Percentiles rank a stretch among this genome's conserved stretches.
Conservation (phyloP, 768 basidiomycete genomes). For the Trametes coccinea region DNA sequence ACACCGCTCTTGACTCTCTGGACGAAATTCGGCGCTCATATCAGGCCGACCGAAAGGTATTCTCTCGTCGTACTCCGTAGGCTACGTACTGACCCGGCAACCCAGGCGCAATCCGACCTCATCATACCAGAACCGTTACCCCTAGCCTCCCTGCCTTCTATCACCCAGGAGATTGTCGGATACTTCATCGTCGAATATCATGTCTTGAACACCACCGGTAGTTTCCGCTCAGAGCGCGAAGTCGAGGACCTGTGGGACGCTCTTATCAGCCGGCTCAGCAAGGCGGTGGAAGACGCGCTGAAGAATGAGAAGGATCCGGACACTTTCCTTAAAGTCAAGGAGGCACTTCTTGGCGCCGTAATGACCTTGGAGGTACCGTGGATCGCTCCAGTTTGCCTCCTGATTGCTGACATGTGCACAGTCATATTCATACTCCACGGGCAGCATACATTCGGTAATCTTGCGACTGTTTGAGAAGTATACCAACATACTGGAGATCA, state of each 20-base stretch:
- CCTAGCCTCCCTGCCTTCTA: constrained; percentile 62
- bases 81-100: neutral
- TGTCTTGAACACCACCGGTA: constrained; percentile 84
- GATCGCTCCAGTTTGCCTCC: neutral
- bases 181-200: constrained; percentile 97
- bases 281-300: constrained; percentile 72
- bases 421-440: constrained; percentile 86
- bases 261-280: constrained; percentile 71
- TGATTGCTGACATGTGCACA: constrained; percentile 31
- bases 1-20: constrained; percentile 86
- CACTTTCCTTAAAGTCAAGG: constrained; percentile 79
- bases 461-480: constrained; percentile 92
- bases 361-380: constrained; percentile 83
- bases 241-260: constrained; percentile 96
- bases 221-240: constrained; percentile 87
- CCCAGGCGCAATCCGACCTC: constrained; percentile 92
- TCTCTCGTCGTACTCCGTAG: constrained; percentile 1
- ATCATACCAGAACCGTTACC: constrained; percentile 81
- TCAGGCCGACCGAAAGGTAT: constrained; percentile 93
- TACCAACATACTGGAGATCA: constrained; percentile 72
- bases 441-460: constrained; percentile 79
- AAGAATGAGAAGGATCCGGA: constrained; percentile 77
- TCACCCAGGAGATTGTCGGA: constrained; percentile 93
- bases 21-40: constrained; percentile 90
- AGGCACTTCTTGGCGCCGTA: constrained; percentile 79